Base-by-base conservation (phyloP, 805 yeast genomes). In the Cephaloascus albidus region DNA sequence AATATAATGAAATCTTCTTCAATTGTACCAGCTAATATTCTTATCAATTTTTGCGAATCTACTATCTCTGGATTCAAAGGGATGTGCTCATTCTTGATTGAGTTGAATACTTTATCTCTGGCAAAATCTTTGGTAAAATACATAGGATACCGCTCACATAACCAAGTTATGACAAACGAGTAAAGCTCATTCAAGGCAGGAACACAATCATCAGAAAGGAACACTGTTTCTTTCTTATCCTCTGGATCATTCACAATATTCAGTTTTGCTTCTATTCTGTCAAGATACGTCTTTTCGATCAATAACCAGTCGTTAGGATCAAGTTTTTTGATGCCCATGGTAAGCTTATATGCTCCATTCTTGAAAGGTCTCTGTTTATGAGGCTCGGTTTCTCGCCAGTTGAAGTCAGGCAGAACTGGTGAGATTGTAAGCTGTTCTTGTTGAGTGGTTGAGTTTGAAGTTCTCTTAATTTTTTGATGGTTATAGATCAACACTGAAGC, bases 261-360 rank as follows among this genome's bases (percentile, higher is more conserved):
- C 60, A 18, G 66, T 49, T 51, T 80, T 84, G 47, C 53, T 79
- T 43, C 69, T 69, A 39, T 48, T 46, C 82, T 83, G n/a, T n/a
- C n/a, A n/a, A n/a, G n/a, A 81, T 56, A 80, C 79, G 43, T 75
- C 77, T 53, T 80, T 86, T 42, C 81, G 61, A 51, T 80, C 81
- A 44, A 80, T 73, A n/a, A n/a, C 87, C 87, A 80, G 37, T 63
- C 63, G 39, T 72, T 60, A 68, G 72, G 72, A 37, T 76, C 74
- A 81, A 78, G 72, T 42, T 61, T 61, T 45, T 86, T 60, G 34
- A 79, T 78, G 4, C 86, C 87, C 87, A 80, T 80, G 18, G 81
- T 80, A 37, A 80, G 69, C 46, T 61, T 70, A 51, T 80, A 80
- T 43, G 72, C 76, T n/a, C n/a, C 12, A 54, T 76, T 81, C 51